Base-by-base conservation (phyloP, 441 rosid genomes). In the Daphne laureola region DNA sequence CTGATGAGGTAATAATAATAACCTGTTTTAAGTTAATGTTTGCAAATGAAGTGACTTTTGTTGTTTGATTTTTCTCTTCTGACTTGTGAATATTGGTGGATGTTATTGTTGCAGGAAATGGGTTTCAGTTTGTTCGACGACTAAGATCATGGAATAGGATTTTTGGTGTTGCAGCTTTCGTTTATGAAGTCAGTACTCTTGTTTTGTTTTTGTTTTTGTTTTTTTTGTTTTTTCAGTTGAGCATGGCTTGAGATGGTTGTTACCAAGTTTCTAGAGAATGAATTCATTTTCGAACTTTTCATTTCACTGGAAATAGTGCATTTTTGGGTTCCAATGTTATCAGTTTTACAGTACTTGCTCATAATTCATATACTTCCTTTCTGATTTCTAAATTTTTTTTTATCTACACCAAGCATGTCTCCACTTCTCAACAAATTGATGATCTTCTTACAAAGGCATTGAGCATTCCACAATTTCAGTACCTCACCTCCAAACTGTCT, bases 101-200 rank as follows among this genome's bases (percentile, higher is more conserved):
- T 21, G 25, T 21, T 21, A 3, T 51, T 57, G 38, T 12, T 74
- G 66, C 79, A 81, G 87, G 84, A 81, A 47, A 73, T 81, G 87
- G 84, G 87, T 31, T 78, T 81, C 78, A 76, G 87, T 52, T 82
- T 81, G 46, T 81, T 81, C 8, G 84, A 78, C 67, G 84, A 78
- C 67, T 81, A 76, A 71, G 62, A 47, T 55, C 52, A 9, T 2
- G 11, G 38, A 21, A 5, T 31, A 31, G 38, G 38, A 31, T 5
- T 6, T 31, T 9, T 31, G 8, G 38, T 31, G 9, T 31, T 9
- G 38, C 38, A 31, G 11, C 40, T 40, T 40, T 57, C 48, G 56
- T 55, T 40, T 41, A 26, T 21, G 54, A 43, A 40, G 36, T 17
- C 51, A 50, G 58, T 43, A 44, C 17, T 17, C 43, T 48, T 51